These are phyloP conservation scores for Noccaea caerulescens DNA, from an alignment of 345 rosid species.

Conservation along the genomic window DNA sequence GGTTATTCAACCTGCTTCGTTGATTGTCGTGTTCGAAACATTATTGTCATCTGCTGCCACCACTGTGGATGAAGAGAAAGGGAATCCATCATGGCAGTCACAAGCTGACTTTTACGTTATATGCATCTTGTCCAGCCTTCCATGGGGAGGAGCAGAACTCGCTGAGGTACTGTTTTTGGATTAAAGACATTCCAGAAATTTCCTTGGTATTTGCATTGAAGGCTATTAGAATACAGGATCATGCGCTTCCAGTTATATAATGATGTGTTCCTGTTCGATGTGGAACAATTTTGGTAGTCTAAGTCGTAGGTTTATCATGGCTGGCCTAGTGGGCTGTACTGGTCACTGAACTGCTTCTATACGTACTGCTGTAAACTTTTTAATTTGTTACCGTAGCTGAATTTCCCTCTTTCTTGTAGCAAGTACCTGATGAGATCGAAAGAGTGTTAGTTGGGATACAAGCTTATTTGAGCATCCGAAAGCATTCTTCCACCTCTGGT, in stretches of 20 bases:
- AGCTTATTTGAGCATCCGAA: slow-evolving; percentile 94
- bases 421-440: slow-evolving; percentile 97
- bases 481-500: slow-evolving; percentile 66
- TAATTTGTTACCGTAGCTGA: background rate
- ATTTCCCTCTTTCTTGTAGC: slow-evolving; percentile 54
- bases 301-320: slow-evolving; percentile 15
- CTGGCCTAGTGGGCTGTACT: slow-evolving; percentile 17
- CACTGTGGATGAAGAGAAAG: slow-evolving; percentile 96
- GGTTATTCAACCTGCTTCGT: slow-evolving; percentile 87
- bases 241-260: slow-evolving; percentile 2
- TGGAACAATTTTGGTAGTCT: slow-evolving; percentile 11
- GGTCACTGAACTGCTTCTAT: slow-evolving; percentile 20
- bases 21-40: slow-evolving; percentile 83
- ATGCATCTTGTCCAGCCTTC: slow-evolving; percentile 92
- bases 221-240: slow-evolving; percentile 10
- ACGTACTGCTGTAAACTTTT: background rate
- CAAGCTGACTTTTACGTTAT: slow-evolving; percentile 88
- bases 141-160: slow-evolving; percentile 98
- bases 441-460: slow-evolving; percentile 86
- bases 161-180: slow-evolving; percentile 63
- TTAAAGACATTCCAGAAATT: slow-evolving; percentile 15
- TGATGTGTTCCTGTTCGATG: slow-evolving; percentile 18
- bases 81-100: slow-evolving; percentile 97
- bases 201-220: slow-evolving; percentile 6
- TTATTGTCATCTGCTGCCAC: slow-evolving; percentile 95